Conservation (phyloP, 2,329 filamentous ascomycete genomes). For the Sarocladium brachiariae region DNA sequence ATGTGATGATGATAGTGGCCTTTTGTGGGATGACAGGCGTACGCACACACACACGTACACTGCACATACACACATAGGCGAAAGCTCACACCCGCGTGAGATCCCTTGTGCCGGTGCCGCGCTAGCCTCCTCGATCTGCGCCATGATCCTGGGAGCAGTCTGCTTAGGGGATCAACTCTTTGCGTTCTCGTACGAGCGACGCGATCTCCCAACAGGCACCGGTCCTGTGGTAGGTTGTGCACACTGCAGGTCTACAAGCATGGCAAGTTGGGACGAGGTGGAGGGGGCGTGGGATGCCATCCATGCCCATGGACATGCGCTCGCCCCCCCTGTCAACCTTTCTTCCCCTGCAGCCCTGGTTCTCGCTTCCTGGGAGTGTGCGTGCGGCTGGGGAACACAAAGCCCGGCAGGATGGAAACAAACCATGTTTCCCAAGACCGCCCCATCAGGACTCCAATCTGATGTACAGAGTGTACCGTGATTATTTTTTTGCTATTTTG, state of each 20-base stretch:
- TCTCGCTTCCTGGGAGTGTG: too few species aligned
- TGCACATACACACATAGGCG: too few species aligned
- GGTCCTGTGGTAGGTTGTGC: slow-evolving; percentile 4
- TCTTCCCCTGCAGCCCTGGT: too few species aligned
- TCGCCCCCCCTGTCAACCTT: neutral
- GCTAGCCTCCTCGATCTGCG: slow-evolving; percentile 1
- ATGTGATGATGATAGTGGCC: slow-evolving; percentile 1
- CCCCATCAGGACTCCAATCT: neutral
- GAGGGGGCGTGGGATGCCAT: neutral
- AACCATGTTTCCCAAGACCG: too few species aligned
- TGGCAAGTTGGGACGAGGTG: slow-evolving; percentile 6
- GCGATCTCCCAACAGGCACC: slow-evolving; percentile 1
- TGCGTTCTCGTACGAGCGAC: neutral
- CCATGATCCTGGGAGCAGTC: neutral
- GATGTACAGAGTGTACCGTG: neutral
- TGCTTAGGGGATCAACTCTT: neutral
- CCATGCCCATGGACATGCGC: neutral
- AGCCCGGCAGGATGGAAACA: neutral
- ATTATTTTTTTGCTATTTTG: slow-evolving; percentile 6
- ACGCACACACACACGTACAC: neutral
- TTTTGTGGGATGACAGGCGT: neutral
- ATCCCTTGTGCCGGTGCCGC: neutral
- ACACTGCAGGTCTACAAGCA: neutral
- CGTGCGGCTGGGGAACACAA: neutral
- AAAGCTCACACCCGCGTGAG: neutral